Evolutionary conservation across 768 basidiomycete genomes (phyloP), one percentile per base, ranked within the genome.

Genomic region (Amanita thiersii): DNA sequence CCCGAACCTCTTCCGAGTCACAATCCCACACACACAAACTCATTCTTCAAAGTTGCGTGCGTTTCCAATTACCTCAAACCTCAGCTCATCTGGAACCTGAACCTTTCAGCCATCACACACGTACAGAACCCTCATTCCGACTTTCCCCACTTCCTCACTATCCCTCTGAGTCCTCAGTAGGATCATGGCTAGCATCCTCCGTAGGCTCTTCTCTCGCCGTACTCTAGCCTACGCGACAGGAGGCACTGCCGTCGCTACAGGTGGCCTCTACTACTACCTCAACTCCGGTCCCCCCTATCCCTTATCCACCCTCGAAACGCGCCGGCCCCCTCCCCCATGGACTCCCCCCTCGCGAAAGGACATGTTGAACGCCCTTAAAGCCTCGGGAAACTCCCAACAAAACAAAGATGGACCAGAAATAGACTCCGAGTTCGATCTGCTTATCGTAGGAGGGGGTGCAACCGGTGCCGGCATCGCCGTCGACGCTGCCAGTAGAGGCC

Each of bases 391-490:
- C n/a, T 14, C 5, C 1, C 7, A 4, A 33, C 15, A 7, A 17
- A 3, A 49, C 48, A 26, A 47, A 38, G 31, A 48, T 38, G n/a
- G 24, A 37, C 0, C 42, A 5, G 46, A 57, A 2, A 66, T 65
- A 1, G 67, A 70, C 14, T 71, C 77, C 10, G 73, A 75, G 37
- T 87, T 87, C 48, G 90, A 93, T 60, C 52, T 92, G 20, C 63
- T 93, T 37, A 66, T 97, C 50, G 80, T 97, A 23, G 94, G 93
- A 19, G 93, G 94, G 28, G 94, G 94, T 14, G 94, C 94, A 3
- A 97, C 92, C 1, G 94, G 94, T 37, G 86, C 92, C 0, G 94
- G 96, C 30, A 84, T 92, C n/a, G 94, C 93, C 5, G 75, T 99
- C 9, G 94, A 98, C 59, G 94, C 94, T 33, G 91, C 87, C 4